Evolutionary conservation across 164 flowering plant species (phyloP).

Genomic region (Kingdonia uniflora): DNA sequence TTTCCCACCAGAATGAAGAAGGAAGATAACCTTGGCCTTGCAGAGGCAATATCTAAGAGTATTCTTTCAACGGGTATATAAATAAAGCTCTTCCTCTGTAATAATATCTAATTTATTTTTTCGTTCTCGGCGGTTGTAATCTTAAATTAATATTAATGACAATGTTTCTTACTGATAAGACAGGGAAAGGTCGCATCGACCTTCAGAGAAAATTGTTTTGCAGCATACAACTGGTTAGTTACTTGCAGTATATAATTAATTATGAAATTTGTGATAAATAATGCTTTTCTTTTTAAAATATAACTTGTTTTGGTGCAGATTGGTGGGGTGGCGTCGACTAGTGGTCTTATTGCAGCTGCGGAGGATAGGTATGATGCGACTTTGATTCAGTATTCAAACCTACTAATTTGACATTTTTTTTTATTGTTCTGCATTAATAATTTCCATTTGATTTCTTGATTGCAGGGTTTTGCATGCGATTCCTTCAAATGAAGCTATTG

Average conservation of each 20-base stretch:
- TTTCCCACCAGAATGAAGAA: constrained; percentile 50
- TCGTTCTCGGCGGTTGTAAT: no score
- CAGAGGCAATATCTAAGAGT: constrained; percentile 89
- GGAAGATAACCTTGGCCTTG: constrained; percentile 90
- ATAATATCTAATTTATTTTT: background rate
- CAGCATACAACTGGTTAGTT: constrained; percentile 90
- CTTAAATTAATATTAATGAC: background rate
- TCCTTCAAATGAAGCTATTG: constrained; percentile 92
- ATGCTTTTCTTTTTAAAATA: no score
- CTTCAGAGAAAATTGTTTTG: constrained; percentile 87
- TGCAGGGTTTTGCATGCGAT: constrained; percentile 88
- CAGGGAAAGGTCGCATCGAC: constrained; percentile 97
- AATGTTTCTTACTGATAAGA: constrained; percentile 10
- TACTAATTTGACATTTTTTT: background rate
- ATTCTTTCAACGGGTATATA: constrained; percentile 78
- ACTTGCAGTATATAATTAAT: constrained; percentile 3
- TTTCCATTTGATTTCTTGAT: constrained; percentile 3
- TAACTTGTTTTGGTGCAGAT: constrained; percentile 38
- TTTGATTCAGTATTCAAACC: background rate
- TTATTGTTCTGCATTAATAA: background rate
- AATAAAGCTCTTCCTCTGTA: background rate
- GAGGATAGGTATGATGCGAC: constrained; percentile 69
- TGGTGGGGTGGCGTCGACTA: constrained; percentile 89
- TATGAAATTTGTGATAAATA: no score
- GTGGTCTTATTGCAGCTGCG: constrained; percentile 76